phyloP scores from a whole-genome alignment of 768 basidiomycete species.

The Trametes cinnabarina region DNA sequence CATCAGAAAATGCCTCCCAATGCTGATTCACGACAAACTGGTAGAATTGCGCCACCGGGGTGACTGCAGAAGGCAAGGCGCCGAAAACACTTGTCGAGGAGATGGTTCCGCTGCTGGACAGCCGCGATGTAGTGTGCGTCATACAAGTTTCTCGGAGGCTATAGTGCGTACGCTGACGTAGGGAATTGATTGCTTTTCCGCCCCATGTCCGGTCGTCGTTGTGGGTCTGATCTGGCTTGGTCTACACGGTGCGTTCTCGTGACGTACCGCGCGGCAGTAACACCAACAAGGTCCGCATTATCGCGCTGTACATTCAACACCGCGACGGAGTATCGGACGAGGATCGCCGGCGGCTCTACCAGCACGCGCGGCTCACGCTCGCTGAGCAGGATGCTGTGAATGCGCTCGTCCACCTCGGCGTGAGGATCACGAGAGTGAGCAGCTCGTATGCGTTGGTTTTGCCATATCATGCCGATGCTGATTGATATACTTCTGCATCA shows the following conservation, averaged over 20 bases:
- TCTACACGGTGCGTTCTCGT: background rate
- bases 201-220: background rate
- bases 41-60: slow-evolving; percentile 93
- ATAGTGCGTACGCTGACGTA: slow-evolving; percentile 8
- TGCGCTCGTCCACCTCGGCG: slow-evolving; percentile 77
- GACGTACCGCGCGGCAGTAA: slow-evolving; percentile 48
- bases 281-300: slow-evolving; percentile 91
- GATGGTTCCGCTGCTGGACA: slow-evolving; percentile 95
- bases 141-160: background rate
- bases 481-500: slow-evolving; percentile 29
- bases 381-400: slow-evolving; percentile 94
- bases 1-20: background rate
- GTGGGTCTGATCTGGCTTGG: background rate
- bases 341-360: slow-evolving; percentile 89
- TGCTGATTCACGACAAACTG: background rate
- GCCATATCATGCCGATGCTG: background rate
- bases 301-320: slow-evolving; percentile 91
- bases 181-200: background rate
- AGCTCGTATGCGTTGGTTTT: background rate
- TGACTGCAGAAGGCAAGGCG: slow-evolving; percentile 88
- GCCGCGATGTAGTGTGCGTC: slow-evolving; percentile 75
- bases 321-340: slow-evolving; percentile 99
- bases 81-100: slow-evolving; percentile 95
- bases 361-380: slow-evolving; percentile 85
- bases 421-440: slow-evolving; percentile 78